phyloP scores from a whole-genome alignment of 768 basidiomycete species.

The Mycena sanguinolenta region DNA sequence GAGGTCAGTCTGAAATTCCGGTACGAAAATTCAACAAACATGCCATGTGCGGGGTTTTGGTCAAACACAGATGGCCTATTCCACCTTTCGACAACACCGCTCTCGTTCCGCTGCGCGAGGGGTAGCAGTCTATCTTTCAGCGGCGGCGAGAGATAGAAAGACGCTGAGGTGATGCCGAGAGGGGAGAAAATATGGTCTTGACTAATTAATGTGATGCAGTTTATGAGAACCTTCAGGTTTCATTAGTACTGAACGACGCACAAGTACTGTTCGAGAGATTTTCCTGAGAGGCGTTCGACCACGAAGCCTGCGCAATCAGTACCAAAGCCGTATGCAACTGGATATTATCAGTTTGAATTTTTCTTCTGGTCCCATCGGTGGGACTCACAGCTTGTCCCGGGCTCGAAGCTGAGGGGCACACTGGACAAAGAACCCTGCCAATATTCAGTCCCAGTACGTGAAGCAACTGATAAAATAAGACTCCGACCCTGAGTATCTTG shows the following conservation, averaged over 20 bases:
- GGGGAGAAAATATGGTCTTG: slow-evolving; percentile 42
- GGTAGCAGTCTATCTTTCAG: slow-evolving; percentile 32
- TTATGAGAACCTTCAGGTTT: not conserved
- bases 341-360: not conserved
- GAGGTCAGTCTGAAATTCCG: not conserved
- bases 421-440: slow-evolving; percentile 41
- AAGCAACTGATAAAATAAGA: not conserved
- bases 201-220: slow-evolving; percentile 13
- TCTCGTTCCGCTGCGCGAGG: slow-evolving; percentile 29
- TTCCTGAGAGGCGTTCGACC: slow-evolving; percentile 43
- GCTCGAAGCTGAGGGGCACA: slow-evolving; percentile 46
- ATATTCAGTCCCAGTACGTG: not conserved
- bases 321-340: slow-evolving; percentile 40
- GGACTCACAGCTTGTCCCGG: slow-evolving; percentile 33
- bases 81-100: slow-evolving; percentile 32
- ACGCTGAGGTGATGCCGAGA: slow-evolving; percentile 37
- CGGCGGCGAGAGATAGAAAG: slow-evolving; percentile 39
- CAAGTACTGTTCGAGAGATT: slow-evolving; percentile 48
- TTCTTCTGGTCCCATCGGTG: not conserved
- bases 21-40: not conserved
- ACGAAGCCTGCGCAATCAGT: slow-evolving; percentile 46
- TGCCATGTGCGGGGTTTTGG: slow-evolving; percentile 29
- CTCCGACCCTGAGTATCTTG: slow-evolving; percentile 40
- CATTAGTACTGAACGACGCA: slow-evolving; percentile 24
- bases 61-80: slow-evolving; percentile 23